Base-by-base conservation (phyloP, 2,329 filamentous ascomycete species). In the Calonectria montana region DNA sequence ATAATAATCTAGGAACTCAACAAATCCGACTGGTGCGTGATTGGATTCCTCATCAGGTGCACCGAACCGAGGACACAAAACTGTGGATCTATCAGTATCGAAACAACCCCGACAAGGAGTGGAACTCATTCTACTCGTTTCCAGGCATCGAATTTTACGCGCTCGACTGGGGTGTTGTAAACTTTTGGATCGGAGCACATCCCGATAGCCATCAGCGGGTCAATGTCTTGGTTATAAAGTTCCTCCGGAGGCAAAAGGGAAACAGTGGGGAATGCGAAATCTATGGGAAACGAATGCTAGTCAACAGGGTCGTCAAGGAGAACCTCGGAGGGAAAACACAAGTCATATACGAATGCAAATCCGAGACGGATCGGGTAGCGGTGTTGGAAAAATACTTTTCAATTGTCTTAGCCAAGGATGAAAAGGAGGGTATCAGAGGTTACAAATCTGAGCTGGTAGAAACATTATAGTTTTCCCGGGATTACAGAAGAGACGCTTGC, bases 1-100 rank as follows among this genome's bases (percentile, higher is more conserved):
- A 85, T 47, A 72, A 81, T 65, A 89, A 90, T 77, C 82, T 91
- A 2, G 88, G 88, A 12, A 84, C 87, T 2, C 88, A 91, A 70
- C 83, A 91, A 74, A 85, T 91, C 72, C 88, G 90, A 0, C 82
- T 92, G 6, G 77, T 88, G 15, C 83, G 84, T 53, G 86, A 87
- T 35, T 83, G 82, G 72, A 87, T 89, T 15, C 84, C 87, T 4
- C 81, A 83, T 13, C 84, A 88, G 69, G 81, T 84, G 25, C 76
- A 75, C 43, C 57, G 62, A 27, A 59, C 75, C 25, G 73, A 77
- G 21, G 82, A 85, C 25, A 82, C 85, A 45, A 88, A 87, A 69
- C 81, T 89, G 35, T 94, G 91, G 92, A 87, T 93, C 66, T 93
- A 92, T 76, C 87, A 93, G 81, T 89, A 90, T 72, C 86, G 89